Conservation (phyloP, 495 filamentous ascomycete species). For the Entonaema liquescens region DNA sequence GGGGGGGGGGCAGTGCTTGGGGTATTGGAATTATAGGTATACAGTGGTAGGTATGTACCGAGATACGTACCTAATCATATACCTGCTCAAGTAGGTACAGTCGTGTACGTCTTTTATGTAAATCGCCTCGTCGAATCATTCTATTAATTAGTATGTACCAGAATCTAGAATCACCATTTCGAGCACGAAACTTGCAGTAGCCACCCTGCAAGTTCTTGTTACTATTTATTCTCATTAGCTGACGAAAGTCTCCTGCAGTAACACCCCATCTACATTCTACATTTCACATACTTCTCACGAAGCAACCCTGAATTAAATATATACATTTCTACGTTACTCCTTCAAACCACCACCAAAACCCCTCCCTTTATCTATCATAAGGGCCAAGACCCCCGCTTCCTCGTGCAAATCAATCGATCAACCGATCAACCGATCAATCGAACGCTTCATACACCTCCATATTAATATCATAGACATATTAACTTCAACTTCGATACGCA, state of each 20-base stretch:
- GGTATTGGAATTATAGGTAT: no score
- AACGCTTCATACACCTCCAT: constrained; percentile 7
- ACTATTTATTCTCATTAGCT: constrained; percentile 11
- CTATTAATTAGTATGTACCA: constrained; percentile 19
- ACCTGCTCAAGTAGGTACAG: no score
- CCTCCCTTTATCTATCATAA: constrained; percentile 9
- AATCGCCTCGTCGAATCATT: constrained; percentile 26
- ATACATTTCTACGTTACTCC: background rate
- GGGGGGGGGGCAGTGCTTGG: constrained; percentile 29
- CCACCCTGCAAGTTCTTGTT: constrained; percentile 1
- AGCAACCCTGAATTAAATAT: constrained; percentile 1
- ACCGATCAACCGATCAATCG: background rate
- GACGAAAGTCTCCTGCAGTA: constrained; percentile 4
- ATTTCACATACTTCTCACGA: background rate
- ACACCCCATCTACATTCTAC: background rate
- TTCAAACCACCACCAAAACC: constrained; percentile 1
- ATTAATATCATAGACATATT: constrained; percentile 14
- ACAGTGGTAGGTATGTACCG: no score
- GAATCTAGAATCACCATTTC: constrained; percentile 28
- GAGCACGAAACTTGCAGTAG: constrained; percentile 7
- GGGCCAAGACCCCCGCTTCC: constrained; percentile 21
- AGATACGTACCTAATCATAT: background rate
- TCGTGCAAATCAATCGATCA: constrained; percentile 17
- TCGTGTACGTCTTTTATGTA: background rate
- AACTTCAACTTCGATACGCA: constrained; percentile 39